These are phyloP conservation scores for Blastomyces percursus DNA, from an alignment of 2,329 filamentous ascomycete species.

Conservation along the genomic window DNA sequence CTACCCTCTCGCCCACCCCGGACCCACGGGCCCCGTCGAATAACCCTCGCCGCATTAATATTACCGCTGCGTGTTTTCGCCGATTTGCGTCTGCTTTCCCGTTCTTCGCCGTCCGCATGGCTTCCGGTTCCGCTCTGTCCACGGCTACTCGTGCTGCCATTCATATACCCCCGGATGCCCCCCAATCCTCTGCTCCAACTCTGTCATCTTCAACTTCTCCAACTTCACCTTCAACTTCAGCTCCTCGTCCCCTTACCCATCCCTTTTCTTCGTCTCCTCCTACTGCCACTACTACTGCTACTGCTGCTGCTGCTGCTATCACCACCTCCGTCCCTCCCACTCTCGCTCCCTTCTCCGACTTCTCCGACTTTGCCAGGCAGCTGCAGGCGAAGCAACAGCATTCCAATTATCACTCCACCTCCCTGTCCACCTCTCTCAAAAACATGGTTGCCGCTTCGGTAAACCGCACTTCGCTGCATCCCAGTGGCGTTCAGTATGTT, in stretches of 20 bases:
- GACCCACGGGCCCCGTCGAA: background rate
- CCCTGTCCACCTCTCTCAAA: slow-evolving; percentile 47
- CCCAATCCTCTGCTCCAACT: background rate
- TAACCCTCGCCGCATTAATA: no score
- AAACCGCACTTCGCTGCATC: slow-evolving; percentile 90
- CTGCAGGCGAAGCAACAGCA: slow-evolving; percentile 47
- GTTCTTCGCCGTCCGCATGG: slow-evolving; percentile 1
- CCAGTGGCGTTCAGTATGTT: slow-evolving; percentile 73
- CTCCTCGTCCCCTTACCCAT: no score
- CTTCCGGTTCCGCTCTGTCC: slow-evolving; percentile 7
- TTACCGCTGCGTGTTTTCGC: background rate
- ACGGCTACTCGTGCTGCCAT: slow-evolving; percentile 25
- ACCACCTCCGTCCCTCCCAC: background rate
- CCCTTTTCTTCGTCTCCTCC: no score
- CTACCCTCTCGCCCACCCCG: background rate
- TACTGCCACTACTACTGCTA: background rate
- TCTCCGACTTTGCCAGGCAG: slow-evolving; percentile 47
- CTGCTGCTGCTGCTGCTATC: background rate
- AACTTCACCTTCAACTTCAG: no score
- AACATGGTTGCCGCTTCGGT: slow-evolving; percentile 48
- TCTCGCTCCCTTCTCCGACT: slow-evolving; percentile 34
- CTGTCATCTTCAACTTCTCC: background rate
- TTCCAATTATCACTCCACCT: slow-evolving; percentile 49
- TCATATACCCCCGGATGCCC: slow-evolving; percentile 36
- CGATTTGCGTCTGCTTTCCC: background rate